A percentile compares a stretch with the other conserved stretches of the same genome.
phyloP scores from a whole-genome alignment of 768 basidiomycete genomes.

The Tylopilus rubrobrunneus region DNA sequence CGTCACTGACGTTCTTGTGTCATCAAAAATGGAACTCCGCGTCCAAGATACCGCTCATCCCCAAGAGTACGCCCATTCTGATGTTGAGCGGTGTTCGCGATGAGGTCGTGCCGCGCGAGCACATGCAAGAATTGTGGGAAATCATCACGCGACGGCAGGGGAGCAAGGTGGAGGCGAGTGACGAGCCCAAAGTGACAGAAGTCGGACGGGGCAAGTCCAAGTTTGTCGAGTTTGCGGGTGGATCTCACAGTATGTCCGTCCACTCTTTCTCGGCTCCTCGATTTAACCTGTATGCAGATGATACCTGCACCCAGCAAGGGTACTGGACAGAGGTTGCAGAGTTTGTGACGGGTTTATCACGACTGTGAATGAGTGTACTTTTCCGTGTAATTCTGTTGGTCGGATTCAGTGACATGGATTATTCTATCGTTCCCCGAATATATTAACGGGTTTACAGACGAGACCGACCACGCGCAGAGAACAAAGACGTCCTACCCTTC shows the following conservation, averaged over 20 bases:
- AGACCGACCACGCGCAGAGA: no score
- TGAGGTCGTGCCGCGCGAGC: conserved; percentile 49
- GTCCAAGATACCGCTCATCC: conserved; percentile 58
- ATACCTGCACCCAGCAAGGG: conserved; percentile 52
- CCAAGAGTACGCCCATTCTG: conserved; percentile 65
- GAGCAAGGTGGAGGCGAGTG: conserved; percentile 12
- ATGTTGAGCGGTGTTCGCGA: conserved; percentile 72
- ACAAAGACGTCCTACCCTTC: conserved; percentile 51
- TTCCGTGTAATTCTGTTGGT: not conserved
- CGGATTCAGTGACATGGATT: not conserved
- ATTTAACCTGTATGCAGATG: conserved; percentile 33
- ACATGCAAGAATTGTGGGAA: conserved; percentile 67
- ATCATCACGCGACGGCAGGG: conserved; percentile 50
- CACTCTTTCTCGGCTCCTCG: not conserved
- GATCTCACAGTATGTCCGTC: conserved; percentile 49
- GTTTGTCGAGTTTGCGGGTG: conserved; percentile 52
- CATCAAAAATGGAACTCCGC: conserved; percentile 88
- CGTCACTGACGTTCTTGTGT: conserved; percentile 73
- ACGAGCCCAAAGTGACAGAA: conserved; percentile 35
- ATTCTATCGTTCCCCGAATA: not conserved
- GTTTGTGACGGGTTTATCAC: conserved; percentile 36
- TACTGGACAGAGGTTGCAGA: conserved; percentile 52
- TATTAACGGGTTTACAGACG: not conserved
- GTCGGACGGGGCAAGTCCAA: conserved; percentile 50
- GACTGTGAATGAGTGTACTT: not conserved